Conservation (phyloP, 345 rosid genomes). For the Lepidium aucheri region DNA sequence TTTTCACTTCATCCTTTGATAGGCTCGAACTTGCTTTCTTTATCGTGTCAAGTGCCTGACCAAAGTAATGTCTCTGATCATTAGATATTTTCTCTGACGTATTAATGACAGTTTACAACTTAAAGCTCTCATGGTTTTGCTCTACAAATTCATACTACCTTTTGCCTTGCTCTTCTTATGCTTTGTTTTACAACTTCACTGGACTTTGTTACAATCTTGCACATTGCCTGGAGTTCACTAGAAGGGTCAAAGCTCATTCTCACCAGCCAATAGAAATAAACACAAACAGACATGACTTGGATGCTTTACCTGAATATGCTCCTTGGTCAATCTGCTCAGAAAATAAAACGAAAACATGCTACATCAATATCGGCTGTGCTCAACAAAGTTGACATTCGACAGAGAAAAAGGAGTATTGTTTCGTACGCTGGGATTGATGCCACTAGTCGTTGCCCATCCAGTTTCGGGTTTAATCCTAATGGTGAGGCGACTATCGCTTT, state of each 20-base stretch:
- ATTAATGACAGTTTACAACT: background rate
- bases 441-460: conserved; percentile 72
- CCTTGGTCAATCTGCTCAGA: conserved; percentile 77
- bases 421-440: conserved; percentile 80
- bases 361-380: too few relatives aligned
- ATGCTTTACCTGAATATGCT: conserved; percentile 68
- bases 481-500: conserved; percentile 84
- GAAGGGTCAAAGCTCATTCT: background rate
- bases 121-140: background rate
- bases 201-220: conserved; percentile 80
- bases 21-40: conserved; percentile 69
- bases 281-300: background rate
- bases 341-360: background rate
- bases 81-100: background rate
- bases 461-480: conserved; percentile 76
- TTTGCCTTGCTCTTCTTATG: conserved; percentile 82
- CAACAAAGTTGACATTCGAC: background rate
- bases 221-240: conserved; percentile 52
- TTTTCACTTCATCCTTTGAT: conserved; percentile 82
- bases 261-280: background rate
- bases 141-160: conserved; percentile 34
- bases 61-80: background rate
- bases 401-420: conserved; percentile 12
- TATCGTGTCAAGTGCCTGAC: conserved; percentile 74
- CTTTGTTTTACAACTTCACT: conserved; percentile 92